These are phyloP conservation scores for Wallacemonas collosoma DNA, from an alignment of 208 protist genomes.

Conservation along the genomic window DNA sequence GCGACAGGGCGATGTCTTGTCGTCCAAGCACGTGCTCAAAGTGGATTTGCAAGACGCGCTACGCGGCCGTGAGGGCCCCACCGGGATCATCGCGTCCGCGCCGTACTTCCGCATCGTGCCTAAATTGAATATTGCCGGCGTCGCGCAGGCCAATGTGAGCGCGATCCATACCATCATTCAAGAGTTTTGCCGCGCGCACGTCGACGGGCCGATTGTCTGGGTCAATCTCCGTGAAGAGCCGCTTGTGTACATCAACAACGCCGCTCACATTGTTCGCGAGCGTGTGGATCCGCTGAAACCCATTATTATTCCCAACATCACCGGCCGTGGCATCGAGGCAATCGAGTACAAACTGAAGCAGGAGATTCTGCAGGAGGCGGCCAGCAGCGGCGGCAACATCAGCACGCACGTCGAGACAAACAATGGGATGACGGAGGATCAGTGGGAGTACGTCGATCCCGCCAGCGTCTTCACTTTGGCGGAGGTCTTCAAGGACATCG, in stretches of 20 bases:
- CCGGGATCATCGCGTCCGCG: constrained; percentile 79
- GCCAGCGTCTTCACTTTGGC: constrained; percentile 62
- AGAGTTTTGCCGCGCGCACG: constrained; percentile 66
- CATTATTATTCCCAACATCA: constrained; percentile 85
- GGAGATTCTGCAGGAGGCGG: constrained; percentile 82
- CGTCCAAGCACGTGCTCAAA: constrained; percentile 74
- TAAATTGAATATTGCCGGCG: constrained; percentile 83
- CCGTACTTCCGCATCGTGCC: constrained; percentile 89
- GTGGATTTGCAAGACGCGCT: constrained; percentile 79
- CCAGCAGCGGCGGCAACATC: constrained; percentile 85
- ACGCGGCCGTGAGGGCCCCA: constrained; percentile 52
- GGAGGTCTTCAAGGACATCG: constrained; percentile 58
- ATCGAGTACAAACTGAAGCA: constrained; percentile 86
- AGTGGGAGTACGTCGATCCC: constrained; percentile 79
- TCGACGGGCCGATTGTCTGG: constrained; percentile 75
- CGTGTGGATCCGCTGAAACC: constrained; percentile 73
- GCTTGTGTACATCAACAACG: constrained; percentile 88
- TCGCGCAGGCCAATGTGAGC: constrained; percentile 77
- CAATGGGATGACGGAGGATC: constrained; percentile 78
- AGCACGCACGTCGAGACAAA: constrained; percentile 70
- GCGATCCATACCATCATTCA: constrained; percentile 79
- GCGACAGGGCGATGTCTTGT: constrained; percentile 81
- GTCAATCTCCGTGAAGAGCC: constrained; percentile 90
- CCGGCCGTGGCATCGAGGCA: constrained; percentile 65
- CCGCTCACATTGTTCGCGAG: constrained; percentile 82